Percentiles rank a stretch among this genome's conserved stretches.
phyloP scores from a whole-genome alignment of 129 eudicot genomes.

The Flaveria robusta region DNA sequence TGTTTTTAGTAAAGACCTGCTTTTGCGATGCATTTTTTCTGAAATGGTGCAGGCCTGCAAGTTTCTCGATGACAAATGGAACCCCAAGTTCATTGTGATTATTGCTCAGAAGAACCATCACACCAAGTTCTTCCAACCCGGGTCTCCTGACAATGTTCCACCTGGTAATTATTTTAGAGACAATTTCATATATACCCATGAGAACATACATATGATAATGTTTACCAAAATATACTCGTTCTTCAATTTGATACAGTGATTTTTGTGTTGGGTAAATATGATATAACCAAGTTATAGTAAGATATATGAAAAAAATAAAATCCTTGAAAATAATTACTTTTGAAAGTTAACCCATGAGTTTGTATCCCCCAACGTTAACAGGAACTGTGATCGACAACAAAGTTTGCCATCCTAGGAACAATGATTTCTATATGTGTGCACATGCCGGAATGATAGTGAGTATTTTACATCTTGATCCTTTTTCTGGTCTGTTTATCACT shows the following conservation, averaged over 20 bases:
- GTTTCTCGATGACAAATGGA: slow-evolving; percentile 65
- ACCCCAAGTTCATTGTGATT: slow-evolving; percentile 66
- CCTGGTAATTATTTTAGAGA: slow-evolving; percentile 51
- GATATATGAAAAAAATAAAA: no score
- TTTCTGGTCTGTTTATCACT: not conserved
- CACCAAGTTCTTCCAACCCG: slow-evolving; percentile 72
- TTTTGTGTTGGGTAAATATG: not conserved
- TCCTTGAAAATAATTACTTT: not conserved
- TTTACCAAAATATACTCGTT: not conserved
- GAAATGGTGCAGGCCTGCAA: slow-evolving; percentile 53
- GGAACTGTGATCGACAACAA: slow-evolving; percentile 74
- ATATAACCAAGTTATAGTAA: not conserved
- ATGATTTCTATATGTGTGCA: slow-evolving; percentile 77
- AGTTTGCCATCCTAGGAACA: slow-evolving; percentile 71
- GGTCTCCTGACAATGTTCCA: slow-evolving; percentile 74
- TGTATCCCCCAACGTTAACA: slow-evolving; percentile 20
- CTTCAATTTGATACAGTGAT: not conserved
- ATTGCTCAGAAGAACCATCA: slow-evolving; percentile 89
- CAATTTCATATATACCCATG: not conserved
- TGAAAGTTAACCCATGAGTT: not conserved
- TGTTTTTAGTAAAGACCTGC: not conserved
- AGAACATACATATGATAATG: not conserved
- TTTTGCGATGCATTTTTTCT: not conserved
- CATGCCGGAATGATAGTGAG: slow-evolving; percentile 89
- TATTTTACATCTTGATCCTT: not conserved